Evolutionary conservation across 2,329 filamentous ascomycete genomes (phyloP).

Genomic region (Fusarium sp.): DNA sequence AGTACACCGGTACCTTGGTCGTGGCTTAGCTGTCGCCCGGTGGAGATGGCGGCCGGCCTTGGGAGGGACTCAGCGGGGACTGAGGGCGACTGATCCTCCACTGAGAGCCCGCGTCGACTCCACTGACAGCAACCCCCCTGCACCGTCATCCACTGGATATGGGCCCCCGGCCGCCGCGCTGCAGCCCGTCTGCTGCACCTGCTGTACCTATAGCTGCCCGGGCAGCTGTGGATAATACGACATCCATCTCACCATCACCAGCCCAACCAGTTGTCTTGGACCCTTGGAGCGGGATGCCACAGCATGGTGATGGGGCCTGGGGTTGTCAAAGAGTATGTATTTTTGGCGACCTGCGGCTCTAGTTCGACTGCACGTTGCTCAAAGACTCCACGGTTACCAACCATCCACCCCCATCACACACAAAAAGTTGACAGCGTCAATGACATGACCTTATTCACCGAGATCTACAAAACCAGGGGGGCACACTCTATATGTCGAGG

Average conservation of each 20-base stretch:
- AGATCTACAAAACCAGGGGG: background rate
- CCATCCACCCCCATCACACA: background rate
- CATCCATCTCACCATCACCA: slow-evolving; percentile 10
- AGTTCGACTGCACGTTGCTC: background rate
- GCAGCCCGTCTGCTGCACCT: slow-evolving; percentile 16
- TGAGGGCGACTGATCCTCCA: slow-evolving; percentile 33
- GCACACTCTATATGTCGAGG: background rate
- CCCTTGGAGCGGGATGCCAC: background rate
- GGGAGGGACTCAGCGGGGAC: slow-evolving; percentile 30
- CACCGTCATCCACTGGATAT: slow-evolving; percentile 28
- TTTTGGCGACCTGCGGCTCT: background rate
- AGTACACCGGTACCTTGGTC: slow-evolving; percentile 31
- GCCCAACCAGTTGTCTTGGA: slow-evolving; percentile 21
- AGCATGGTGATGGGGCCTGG: background rate
- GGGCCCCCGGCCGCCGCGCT: slow-evolving; percentile 20
- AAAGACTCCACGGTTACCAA: background rate
- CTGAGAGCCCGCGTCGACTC: slow-evolving; percentile 33
- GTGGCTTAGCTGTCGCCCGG: slow-evolving; percentile 24
- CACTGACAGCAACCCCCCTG: slow-evolving; percentile 38
- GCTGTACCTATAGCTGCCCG: background rate
- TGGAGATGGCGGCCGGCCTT: slow-evolving; percentile 28
- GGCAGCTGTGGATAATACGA: background rate
- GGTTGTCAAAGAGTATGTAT: background rate
- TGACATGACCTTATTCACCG: background rate
- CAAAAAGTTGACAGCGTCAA: background rate